Evolutionary conservation across 2,329 filamentous ascomycete species (phyloP).

Genomic region (Phaeosphaeriaceae sp.): DNA sequence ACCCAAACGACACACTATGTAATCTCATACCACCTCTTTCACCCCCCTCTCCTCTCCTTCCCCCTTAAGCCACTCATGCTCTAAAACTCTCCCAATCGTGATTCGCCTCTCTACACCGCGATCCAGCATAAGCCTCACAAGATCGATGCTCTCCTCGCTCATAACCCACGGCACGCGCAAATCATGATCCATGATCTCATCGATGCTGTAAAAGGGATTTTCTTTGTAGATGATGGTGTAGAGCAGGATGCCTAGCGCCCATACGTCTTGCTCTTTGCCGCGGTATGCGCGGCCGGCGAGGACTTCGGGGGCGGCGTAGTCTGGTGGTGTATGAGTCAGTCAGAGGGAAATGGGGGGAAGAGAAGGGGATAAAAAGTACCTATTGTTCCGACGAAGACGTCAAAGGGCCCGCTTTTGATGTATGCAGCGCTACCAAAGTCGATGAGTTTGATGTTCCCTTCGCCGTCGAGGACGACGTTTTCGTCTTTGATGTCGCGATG

Average conservation of each 20-base stretch:
- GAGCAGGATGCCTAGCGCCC: constrained; percentile 93
- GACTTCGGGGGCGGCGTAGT: constrained; percentile 98
- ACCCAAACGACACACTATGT: not conserved
- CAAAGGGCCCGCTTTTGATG: constrained; percentile 97
- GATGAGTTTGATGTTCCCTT: constrained; percentile 94
- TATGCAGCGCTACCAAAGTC: constrained; percentile 98
- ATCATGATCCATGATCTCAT: constrained; percentile 98
- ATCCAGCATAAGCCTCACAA: constrained; percentile 91
- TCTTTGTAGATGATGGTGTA: constrained; percentile 99
- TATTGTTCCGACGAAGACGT: constrained; percentile 98
- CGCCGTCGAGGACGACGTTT: constrained; percentile 94
- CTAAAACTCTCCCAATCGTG: constrained; percentile 85
- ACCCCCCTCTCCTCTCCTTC: constrained; percentile 10
- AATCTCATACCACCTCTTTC: not conserved
- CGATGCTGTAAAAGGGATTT: constrained; percentile 98
- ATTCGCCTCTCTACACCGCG: constrained; percentile 82
- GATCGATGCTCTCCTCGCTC: constrained; percentile 89
- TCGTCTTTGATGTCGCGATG: constrained; percentile 99
- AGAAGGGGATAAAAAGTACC: constrained; percentile 63
- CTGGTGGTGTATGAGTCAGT: constrained; percentile 57
- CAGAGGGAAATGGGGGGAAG: not conserved
- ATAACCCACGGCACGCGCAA: constrained; percentile 86
- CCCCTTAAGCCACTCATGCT: constrained; percentile 76
- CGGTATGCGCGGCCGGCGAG: constrained; percentile 89
- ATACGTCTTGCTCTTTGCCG: constrained; percentile 97